Evolutionary conservation across 768 basidiomycete species (phyloP), one percentile per base, ranked within the genome.

Genomic region (Dictyophora rubrovolvata): DNA sequence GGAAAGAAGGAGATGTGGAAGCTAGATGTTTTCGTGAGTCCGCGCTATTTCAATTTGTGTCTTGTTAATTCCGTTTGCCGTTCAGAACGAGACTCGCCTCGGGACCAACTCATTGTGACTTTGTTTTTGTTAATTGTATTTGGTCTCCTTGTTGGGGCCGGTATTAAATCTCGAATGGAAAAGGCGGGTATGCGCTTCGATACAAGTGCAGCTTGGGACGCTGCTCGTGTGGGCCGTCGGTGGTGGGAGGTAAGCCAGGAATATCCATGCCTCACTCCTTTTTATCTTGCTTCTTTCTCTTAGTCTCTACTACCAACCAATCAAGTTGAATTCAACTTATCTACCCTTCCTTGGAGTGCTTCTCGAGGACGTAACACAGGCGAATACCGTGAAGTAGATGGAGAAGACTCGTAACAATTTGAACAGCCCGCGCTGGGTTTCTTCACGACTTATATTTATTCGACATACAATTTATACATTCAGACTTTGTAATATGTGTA

Each of bases 1-100:
- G 93, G 35, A 93, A 89, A 69, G 93, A 95, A 71, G 93, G 93
- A 48, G 92, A 95, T 71, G 90, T 96, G 21, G 92, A 94, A 74
- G 92, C 93, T 59, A 78, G 93, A 69, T 96, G 93, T 77, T 95
- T 95, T 74, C 90, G 93, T 95, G 72, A 67, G 92, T 79, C 56
- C 62, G 1, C 56, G 54, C 59, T 64, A 33, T 59, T 47, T 54
- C 47, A 9, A 54, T 49, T 54, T 55, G 11, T 60, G 33, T 56
- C 62, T 58, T 46, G 23, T 28, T 20, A 28, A 17, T 23, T 48
- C 60, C 57, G 55, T 67, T 67, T 56, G 62, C 59, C 60, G 60
- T 63, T 63, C 71, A 95, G 93, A 94, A 75, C 83, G 93, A 62
- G 93, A 95, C 75, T 93, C 90, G 18, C 93, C 93, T n/a, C 74